Evolutionary conservation across 2,329 filamentous ascomycete genomes (phyloP).

Genomic region (Penicillium polonicum): DNA sequence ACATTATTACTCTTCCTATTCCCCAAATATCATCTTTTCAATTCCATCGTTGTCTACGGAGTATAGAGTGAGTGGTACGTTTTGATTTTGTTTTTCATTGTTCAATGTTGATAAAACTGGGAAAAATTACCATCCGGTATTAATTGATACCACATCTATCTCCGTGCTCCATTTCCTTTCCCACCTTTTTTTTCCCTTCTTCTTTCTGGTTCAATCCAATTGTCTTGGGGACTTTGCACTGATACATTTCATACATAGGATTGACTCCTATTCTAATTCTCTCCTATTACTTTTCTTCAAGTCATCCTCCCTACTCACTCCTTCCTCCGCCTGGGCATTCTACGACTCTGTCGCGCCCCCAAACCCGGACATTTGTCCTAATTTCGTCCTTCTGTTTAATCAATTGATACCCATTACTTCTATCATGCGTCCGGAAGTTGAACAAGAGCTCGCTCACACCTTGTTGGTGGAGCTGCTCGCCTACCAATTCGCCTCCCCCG

Average conservation of each 20-base stretch:
- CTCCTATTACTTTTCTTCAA: slow-evolving; percentile 12
- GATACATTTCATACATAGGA: slow-evolving; percentile 15
- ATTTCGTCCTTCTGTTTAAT: slow-evolving; percentile 17
- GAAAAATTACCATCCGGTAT: slow-evolving; percentile 21
- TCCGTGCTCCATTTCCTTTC: slow-evolving; percentile 18
- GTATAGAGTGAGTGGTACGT: background rate
- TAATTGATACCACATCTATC: slow-evolving; percentile 18
- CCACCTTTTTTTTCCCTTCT: slow-evolving; percentile 27
- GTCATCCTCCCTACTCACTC: slow-evolving; percentile 8
- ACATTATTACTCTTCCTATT: slow-evolving; percentile 1
- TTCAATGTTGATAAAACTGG: background rate
- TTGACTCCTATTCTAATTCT: slow-evolving; percentile 20
- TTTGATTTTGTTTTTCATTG: too few species aligned
- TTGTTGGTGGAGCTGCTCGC: slow-evolving; percentile 97
- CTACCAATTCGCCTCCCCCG: slow-evolving; percentile 98
- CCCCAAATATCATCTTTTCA: background rate
- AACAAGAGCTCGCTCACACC: slow-evolving; percentile 98
- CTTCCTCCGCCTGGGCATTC: slow-evolving; percentile 8
- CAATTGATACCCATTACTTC: slow-evolving; percentile 25
- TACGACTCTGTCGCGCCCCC: slow-evolving; percentile 18
- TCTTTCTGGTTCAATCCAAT: slow-evolving; percentile 3
- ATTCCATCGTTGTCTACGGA: background rate
- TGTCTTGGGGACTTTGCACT: slow-evolving; percentile 12
- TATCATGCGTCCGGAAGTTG: slow-evolving; percentile 94
- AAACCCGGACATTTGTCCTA: slow-evolving; percentile 20